Evolutionary conservation across 2,329 filamentous ascomycete genomes (phyloP).

Genomic region (Bisporella sp.): DNA sequence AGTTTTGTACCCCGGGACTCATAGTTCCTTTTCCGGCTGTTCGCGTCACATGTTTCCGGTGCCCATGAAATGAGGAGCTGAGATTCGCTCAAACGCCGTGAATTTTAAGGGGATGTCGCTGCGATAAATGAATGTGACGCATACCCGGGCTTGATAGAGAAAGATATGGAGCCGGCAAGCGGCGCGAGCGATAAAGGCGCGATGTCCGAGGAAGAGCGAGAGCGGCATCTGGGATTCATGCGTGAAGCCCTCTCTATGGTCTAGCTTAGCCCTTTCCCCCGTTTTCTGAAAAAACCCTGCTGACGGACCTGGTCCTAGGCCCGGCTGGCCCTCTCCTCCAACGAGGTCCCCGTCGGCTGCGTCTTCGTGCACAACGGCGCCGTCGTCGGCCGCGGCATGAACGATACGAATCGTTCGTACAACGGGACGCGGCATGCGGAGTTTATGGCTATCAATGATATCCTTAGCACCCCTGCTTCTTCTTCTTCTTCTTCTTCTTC

Average conservation of each 20-base stretch:
- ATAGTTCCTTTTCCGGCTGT: too few species aligned
- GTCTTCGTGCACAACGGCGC: conserved; percentile 76
- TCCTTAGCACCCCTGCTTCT: conserved; percentile 33
- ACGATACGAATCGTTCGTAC: conserved; percentile 87
- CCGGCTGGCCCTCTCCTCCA: conserved; percentile 72
- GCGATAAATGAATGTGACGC: too few species aligned
- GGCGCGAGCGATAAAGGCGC: too few species aligned
- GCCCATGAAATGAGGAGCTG: too few species aligned
- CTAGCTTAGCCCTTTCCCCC: conserved; percentile 15
- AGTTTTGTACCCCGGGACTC: too few species aligned
- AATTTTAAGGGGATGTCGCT: too few species aligned
- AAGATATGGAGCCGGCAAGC: too few species aligned
- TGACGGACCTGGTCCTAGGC: conserved; percentile 46
- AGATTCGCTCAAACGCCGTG: too few species aligned
- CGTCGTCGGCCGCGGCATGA: conserved; percentile 88
- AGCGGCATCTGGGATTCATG: conserved; percentile 59
- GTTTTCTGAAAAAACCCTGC: background rate
- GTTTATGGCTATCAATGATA: conserved; percentile 74
- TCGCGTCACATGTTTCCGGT: too few species aligned
- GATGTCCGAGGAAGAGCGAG: conserved; percentile 12
- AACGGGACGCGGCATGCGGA: conserved; percentile 94
- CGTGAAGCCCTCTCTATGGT: conserved; percentile 83
- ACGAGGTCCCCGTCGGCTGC: conserved; percentile 95
- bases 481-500: conserved; percentile 30
- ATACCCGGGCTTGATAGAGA: too few species aligned